Conservation (phyloP, 129 eudicot species). For the Logfia minima region DNA sequence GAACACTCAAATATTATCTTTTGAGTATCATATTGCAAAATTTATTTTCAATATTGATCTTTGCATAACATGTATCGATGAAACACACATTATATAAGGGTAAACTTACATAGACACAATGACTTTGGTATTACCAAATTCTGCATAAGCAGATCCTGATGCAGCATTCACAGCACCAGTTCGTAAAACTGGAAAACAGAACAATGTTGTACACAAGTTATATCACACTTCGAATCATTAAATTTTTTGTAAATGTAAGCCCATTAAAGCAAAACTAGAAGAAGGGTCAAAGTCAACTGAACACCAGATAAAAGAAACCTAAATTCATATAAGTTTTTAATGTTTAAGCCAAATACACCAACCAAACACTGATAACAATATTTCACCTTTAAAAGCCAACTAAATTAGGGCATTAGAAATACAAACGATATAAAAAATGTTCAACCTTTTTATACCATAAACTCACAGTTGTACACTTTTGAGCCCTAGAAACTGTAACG, state of each 20-base stretch:
- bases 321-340: neutral
- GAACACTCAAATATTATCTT: neutral
- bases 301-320: neutral
- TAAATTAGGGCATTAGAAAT: neutral
- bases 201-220: neutral
- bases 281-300: neutral
- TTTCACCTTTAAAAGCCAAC: neutral
- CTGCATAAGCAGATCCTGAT: slow-evolving; percentile 97
- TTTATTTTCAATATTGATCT: neutral
- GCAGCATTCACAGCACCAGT: slow-evolving; percentile 94
- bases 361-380: too few relatives aligned
- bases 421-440: neutral
- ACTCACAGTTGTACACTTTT: neutral
- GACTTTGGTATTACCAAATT: slow-evolving; percentile 91
- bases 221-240: neutral
- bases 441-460: neutral
- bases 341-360: too few relatives aligned
- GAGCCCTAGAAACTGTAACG: neutral
- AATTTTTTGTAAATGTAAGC: neutral
- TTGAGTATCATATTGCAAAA: neutral
- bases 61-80: neutral
- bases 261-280: neutral
- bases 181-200: slow-evolving; percentile 57
- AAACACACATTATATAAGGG: neutral
- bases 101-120: slow-evolving; percentile 89